Conservation (phyloP, 768 basidiomycete genomes). For the Cyclocybe cylindracea region DNA sequence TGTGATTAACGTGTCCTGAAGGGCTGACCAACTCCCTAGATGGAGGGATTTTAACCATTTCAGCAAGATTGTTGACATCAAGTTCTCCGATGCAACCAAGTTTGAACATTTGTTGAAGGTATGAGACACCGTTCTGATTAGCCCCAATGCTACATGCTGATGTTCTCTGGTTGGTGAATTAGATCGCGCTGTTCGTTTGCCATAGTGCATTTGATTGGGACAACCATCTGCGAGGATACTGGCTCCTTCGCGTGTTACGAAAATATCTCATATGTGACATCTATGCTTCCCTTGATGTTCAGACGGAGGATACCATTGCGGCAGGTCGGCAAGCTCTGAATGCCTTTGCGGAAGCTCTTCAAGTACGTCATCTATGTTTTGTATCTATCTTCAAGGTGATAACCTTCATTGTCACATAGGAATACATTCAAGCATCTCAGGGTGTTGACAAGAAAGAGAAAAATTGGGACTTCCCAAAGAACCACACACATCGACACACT, state of each 20-base stretch:
- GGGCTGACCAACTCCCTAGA: slow-evolving; percentile 19
- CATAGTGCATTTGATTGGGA: slow-evolving; percentile 16
- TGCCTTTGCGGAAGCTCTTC: slow-evolving; percentile 17
- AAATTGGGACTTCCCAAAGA: slow-evolving; percentile 39
- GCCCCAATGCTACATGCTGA: not conserved
- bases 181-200: slow-evolving; percentile 19
- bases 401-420: slow-evolving; percentile 1
- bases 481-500: slow-evolving; percentile 30
- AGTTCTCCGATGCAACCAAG: slow-evolving; percentile 32
- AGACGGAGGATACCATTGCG: slow-evolving; percentile 30
- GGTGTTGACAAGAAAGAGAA: slow-evolving; percentile 6
- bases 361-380: slow-evolving; percentile 15
- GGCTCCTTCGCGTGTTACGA: slow-evolving; percentile 23
- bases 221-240: slow-evolving; percentile 19
- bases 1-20: too few species aligned
- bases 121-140: not conserved
- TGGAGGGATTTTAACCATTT: slow-evolving; percentile 36
- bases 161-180: not conserved
- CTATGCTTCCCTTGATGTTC: slow-evolving; percentile 28
- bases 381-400: not conserved
- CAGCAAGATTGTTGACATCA: slow-evolving; percentile 12
- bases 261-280: slow-evolving; percentile 28
- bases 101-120: slow-evolving; percentile 34
- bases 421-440: slow-evolving; percentile 11
- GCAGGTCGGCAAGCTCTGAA: slow-evolving; percentile 20